Evolutionary conservation across 257 asterid genomes (phyloP), one percentile per base, ranked within the genome.

Genomic region (Capsicum baccatum): DNA sequence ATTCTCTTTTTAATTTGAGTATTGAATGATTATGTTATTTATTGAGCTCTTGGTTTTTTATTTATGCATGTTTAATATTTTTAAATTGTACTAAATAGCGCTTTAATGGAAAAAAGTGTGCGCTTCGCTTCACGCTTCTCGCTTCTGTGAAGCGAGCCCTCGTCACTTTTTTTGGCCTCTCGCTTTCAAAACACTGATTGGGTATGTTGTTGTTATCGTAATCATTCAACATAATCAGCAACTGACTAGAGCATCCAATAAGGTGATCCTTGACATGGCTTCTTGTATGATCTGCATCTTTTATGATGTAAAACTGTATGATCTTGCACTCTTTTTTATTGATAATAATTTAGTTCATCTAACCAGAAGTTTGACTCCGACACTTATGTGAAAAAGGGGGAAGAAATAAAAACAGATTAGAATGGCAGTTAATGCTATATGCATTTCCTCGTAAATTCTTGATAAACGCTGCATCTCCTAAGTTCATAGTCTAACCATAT

Each of bases 171-270:
- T 26, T 26, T 26, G 33, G 33, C 33, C 33, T 26, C 33, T 26
- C 33, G 33, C 33, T 26, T 26, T 26, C 33, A 26, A 26, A 26
- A 26, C 33, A 26, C 33, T 26, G 33, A 26, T 26, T 26, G 2
- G 0, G 33, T 26, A 26, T 26, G 33, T 26, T 26, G 33, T 26
- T 26, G 33, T 26, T 26, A 26, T 26, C 33, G 33, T 16, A 70
- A 70, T 70, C 33, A n/a, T 42, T 70, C 56, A 70, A 70, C 79
- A 39, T 69, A 70, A 70, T 70, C n/a, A 44, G 79, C 56, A 70
- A 26, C 33, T 70, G 56, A 70, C 56, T 70, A 42, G 79, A 70
- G 55, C 11, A 4, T 70, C 54, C 35, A 12, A 16, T 42, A 42
- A 42, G 56, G 56, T 42, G 35, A 70, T 15, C 54, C 44, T 39